Percentiles rank a stretch among this genome's conserved stretches.
phyloP scores from a whole-genome alignment of 2,329 filamentous ascomycete species.

The Rhynchosporium agropyri region DNA sequence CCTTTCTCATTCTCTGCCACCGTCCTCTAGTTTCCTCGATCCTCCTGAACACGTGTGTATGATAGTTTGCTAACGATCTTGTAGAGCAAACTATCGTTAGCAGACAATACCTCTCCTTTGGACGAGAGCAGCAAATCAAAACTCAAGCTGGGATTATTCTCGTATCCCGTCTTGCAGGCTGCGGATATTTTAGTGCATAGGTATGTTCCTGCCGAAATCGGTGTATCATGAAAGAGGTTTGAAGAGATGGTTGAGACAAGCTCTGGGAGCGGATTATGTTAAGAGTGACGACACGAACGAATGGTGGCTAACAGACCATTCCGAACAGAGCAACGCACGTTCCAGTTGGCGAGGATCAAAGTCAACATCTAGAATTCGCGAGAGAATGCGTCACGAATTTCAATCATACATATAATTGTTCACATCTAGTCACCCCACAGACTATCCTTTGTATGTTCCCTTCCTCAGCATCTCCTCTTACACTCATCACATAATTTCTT shows the following conservation, averaged over 20 bases:
- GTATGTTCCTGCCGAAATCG: constrained; percentile 45
- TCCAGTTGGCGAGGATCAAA: constrained; percentile 94
- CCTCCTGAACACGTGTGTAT: constrained; percentile 11
- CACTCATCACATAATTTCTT: background rate
- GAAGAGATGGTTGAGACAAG: constrained; percentile 14
- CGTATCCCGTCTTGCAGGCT: constrained; percentile 93
- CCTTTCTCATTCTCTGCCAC: background rate
- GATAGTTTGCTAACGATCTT: constrained; percentile 46
- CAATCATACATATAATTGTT: constrained; percentile 68
- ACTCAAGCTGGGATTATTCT: constrained; percentile 88
- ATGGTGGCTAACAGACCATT: too few relatives aligned
- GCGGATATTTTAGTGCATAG: constrained; percentile 90
- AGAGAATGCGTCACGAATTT: constrained; percentile 85
- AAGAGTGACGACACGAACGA: too few relatives aligned
- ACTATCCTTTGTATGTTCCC: constrained; percentile 67
- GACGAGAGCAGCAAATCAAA: constrained; percentile 61
- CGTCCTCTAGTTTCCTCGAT: background rate
- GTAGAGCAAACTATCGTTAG: constrained; percentile 63
- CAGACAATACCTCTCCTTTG: constrained; percentile 59
- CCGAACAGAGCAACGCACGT: constrained; percentile 80
- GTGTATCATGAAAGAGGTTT: background rate
- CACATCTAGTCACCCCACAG: constrained; percentile 66
- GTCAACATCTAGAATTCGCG: constrained; percentile 91
- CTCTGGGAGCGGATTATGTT: too few relatives aligned
- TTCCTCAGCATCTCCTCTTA: background rate